Conservation (phyloP, 148 eudicot species). For the Nepenthes gracilis region DNA sequence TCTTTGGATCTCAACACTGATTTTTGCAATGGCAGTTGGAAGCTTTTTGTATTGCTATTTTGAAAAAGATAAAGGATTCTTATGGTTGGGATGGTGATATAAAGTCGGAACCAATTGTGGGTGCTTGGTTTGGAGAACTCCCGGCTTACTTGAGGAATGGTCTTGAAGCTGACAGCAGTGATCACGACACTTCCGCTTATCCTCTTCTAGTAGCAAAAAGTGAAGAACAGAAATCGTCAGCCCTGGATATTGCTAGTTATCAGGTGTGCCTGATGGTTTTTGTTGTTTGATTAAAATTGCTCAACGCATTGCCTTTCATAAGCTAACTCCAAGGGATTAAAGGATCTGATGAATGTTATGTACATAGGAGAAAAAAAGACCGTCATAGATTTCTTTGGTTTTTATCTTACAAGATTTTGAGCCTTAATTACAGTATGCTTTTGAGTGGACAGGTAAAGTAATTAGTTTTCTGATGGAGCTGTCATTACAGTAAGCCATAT, state of each 20-base stretch:
- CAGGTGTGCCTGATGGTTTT: conserved; percentile 32
- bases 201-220: conserved; percentile 15
- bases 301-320: too few species aligned
- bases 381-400: background rate
- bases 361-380: too few species aligned
- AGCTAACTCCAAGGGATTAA: too few species aligned
- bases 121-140: conserved; percentile 73
- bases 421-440: too few species aligned
- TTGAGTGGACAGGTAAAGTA: too few species aligned
- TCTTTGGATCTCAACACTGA: conserved; percentile 1
- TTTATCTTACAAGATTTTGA: background rate
- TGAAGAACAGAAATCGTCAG: conserved; percentile 31
- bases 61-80: conserved; percentile 43
- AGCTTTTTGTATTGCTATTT: conserved; percentile 36
- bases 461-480: too few species aligned
- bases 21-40: conserved; percentile 35
- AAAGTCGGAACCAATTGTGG: conserved; percentile 25
- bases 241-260: conserved; percentile 65
- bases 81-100: conserved; percentile 71
- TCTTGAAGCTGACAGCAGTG: conserved; percentile 17
- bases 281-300: background rate
- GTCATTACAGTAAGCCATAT: too few species aligned
- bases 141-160: conserved; percentile 35
- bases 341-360: too few species aligned
- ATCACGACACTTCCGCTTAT: conserved; percentile 18